Evolutionary conservation across 2,329 filamentous ascomycete genomes (phyloP).

Genomic region (Cladosporium sp.): DNA sequence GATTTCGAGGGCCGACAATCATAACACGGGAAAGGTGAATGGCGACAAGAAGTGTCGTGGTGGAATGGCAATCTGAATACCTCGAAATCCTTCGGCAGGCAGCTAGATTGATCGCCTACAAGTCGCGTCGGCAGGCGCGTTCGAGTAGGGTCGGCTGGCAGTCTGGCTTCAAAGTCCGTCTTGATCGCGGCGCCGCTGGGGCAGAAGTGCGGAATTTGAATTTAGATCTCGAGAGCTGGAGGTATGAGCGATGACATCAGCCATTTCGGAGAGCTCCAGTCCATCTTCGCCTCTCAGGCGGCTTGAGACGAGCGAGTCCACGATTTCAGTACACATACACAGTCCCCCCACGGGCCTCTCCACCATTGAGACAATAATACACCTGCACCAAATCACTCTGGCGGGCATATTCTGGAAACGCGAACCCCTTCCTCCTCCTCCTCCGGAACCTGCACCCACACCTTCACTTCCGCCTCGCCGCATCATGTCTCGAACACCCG

Average conservation of each 20-base stretch:
- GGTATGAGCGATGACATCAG: not conserved
- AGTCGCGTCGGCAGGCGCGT: conserved; percentile 7
- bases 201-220: too few species aligned
- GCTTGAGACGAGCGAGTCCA: not conserved
- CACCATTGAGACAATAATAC: not conserved
- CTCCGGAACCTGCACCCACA: conserved; percentile 8
- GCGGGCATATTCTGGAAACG: conserved; percentile 35
- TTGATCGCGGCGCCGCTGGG: too few species aligned
- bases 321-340: too few species aligned
- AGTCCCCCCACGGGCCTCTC: not conserved
- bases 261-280: not conserved
- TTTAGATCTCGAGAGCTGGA: not conserved
- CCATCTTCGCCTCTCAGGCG: not conserved
- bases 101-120: not conserved
- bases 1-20: conserved; percentile 5
- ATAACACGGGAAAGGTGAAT: conserved; percentile 5
- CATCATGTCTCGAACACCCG: conserved; percentile 46
- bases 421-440: conserved; percentile 20
- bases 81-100: conserved; percentile 4
- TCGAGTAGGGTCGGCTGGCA: not conserved
- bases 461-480: conserved; percentile 20
- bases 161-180: too few species aligned
- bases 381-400: conserved; percentile 26
- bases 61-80: not conserved
- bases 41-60: not conserved